These are phyloP conservation scores for Eucalyptus grandis DNA, from an alignment of 345 rosid genomes.

Conservation along the genomic window DNA sequence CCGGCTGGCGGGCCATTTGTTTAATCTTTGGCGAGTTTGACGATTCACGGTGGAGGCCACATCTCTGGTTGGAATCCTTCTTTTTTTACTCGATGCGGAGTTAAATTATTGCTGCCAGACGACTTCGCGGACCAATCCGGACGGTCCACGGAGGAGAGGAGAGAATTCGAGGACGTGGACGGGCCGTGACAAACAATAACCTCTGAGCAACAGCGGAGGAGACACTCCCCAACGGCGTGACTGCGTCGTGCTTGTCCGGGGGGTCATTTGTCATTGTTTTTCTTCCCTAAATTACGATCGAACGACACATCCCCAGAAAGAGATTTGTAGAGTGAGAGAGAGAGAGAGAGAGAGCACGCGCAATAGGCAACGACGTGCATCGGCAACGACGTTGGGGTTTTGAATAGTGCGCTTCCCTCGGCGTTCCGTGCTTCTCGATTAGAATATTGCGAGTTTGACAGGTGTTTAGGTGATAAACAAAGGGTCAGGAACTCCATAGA, in stretches of 20 bases:
- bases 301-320: not conserved
- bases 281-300: not conserved
- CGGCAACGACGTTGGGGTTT: not conserved
- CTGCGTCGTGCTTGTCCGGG: not conserved
- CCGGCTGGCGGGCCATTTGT: too few species aligned
- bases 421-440: not conserved
- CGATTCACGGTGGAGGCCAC: too few species aligned
- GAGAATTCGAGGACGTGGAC: not conserved
- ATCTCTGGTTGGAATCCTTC: too few species aligned
- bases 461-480: not conserved
- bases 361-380: not conserved
- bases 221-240: not conserved
- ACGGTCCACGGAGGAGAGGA: not conserved
- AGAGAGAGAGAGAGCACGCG: not conserved
- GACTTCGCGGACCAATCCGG: not conserved
- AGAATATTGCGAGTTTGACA: not conserved
- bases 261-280: not conserved
- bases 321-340: not conserved
- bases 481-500: not conserved
- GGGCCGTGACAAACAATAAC: not conserved
- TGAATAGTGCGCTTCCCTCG: not conserved
- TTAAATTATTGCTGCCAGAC: not conserved
- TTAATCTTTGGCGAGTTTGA: not conserved
- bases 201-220: not conserved
- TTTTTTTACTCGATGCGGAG: not conserved